These are phyloP conservation scores for Hermanozyma aechmeae DNA, from an alignment of 805 yeast genomes.

Conservation along the genomic window DNA sequence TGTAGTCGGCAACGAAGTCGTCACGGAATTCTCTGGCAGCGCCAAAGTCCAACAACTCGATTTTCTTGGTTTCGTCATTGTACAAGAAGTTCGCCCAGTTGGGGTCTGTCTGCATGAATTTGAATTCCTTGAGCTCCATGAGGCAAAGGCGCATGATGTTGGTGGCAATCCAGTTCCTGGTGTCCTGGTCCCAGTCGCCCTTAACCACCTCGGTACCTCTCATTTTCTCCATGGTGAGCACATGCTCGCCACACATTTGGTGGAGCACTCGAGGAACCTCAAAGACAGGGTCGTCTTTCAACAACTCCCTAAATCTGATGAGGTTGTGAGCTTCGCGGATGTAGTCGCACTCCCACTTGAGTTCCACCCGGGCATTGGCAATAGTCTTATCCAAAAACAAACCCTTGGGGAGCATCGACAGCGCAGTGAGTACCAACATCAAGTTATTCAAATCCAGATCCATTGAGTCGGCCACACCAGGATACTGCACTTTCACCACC, in stretches of 20 bases:
- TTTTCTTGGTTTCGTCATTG: constrained; percentile 57
- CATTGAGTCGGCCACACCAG: constrained; percentile 89
- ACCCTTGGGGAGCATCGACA: constrained; percentile 82
- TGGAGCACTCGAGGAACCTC: constrained; percentile 75
- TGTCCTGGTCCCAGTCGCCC: constrained; percentile 65
- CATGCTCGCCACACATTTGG: constrained; percentile 69
- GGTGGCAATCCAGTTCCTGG: constrained; percentile 73
- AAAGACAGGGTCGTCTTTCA: constrained; percentile 48
- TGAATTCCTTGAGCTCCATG: constrained; percentile 73
- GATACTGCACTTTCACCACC: constrained; percentile 94
- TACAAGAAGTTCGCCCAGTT: constrained; percentile 97
- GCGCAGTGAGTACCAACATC: constrained; percentile 74
- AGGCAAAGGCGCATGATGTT: constrained; percentile 82
- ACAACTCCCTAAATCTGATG: constrained; percentile 53
- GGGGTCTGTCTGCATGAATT: constrained; percentile 97
- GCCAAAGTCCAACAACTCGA: constrained; percentile 90
- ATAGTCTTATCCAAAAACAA: constrained; percentile 85
- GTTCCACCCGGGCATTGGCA: constrained; percentile 85
- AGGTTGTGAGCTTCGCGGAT: constrained; percentile 77
- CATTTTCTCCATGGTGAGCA: constrained; percentile 85
- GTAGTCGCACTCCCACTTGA: constrained; percentile 98
- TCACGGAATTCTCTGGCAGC: constrained; percentile 77
- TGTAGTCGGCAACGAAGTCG: constrained; percentile 61
- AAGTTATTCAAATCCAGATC: constrained; percentile 90
- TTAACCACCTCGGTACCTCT: constrained; percentile 75